A percentile compares a stretch with the other conserved stretches of the same genome.
Conservation (phyloP, 352 stramenopile genomes). For the Pythium scleroteichum region DNA sequence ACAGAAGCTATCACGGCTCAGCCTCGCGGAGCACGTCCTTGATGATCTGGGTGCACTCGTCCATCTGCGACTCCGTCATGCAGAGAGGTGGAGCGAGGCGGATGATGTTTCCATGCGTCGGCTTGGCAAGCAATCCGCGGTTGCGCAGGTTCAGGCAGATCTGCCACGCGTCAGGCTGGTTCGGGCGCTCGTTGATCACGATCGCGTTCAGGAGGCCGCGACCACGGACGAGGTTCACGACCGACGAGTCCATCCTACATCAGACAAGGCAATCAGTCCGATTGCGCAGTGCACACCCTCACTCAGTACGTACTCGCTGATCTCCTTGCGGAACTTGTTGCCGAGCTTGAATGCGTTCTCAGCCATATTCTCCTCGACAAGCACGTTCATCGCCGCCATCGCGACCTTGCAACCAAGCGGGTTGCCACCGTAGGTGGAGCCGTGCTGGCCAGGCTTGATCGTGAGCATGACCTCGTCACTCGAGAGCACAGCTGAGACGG, state of each 20-base stretch:
- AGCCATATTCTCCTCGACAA: constrained; percentile 96
- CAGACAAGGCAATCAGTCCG: constrained; percentile 2
- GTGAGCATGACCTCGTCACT: constrained; percentile 98
- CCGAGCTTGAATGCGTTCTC: constrained; percentile 94
- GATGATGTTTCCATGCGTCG: constrained; percentile 99
- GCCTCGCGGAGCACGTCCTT: constrained; percentile 69
- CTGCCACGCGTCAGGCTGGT: constrained; percentile 90
- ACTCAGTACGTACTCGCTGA: constrained; percentile 59
- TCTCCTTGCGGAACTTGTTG: constrained; percentile 91
- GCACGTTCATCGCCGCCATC: constrained; percentile 95
- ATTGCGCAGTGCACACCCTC: background rate
- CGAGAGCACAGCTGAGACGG: constrained; percentile 96
- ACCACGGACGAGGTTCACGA: constrained; percentile 89
- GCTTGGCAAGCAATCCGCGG: constrained; percentile 97
- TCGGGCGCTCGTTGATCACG: constrained; percentile 93
- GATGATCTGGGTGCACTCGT: constrained; percentile 90
- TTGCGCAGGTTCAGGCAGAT: constrained; percentile 96
- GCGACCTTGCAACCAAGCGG: constrained; percentile 97
- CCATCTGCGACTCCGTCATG: constrained; percentile 93
- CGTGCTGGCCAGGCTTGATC: constrained; percentile 97
- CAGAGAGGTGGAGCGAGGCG: constrained; percentile 95
- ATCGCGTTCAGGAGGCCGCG: constrained; percentile 98
- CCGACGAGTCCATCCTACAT: constrained; percentile 52
- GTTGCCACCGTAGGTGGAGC: constrained; percentile 97
- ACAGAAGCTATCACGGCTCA: constrained; percentile 41